Evolutionary conservation across 768 basidiomycete genomes (phyloP).

Genomic region (Candolleomyces eurysporus): DNA sequence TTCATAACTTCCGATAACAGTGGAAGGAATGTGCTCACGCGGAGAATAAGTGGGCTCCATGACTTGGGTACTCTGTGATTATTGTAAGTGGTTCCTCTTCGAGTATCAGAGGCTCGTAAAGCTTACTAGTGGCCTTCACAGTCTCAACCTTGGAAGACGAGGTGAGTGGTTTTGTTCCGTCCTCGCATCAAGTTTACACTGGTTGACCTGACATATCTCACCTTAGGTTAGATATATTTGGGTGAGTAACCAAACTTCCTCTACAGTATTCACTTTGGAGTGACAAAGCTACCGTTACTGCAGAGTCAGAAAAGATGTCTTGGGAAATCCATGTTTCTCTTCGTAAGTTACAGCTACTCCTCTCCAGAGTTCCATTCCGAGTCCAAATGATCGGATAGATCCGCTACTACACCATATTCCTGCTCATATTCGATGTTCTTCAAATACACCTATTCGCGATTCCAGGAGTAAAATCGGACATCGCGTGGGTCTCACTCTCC

Average conservation of each 20-base stretch:
- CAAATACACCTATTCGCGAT: slow-evolving; percentile 43
- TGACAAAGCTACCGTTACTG: neutral
- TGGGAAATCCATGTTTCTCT: neutral
- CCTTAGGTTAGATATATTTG: neutral
- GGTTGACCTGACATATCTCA: neutral
- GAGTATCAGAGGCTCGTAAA: neutral
- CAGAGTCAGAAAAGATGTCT: neutral
- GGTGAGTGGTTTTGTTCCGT: neutral
- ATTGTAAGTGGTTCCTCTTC: slow-evolving; percentile 16
- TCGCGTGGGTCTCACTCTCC: neutral
- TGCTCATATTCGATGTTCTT: slow-evolving; percentile 41
- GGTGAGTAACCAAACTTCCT: neutral
- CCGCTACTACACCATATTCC: slow-evolving; percentile 45
- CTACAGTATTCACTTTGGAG: neutral
- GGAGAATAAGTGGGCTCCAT: neutral
- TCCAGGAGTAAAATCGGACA: slow-evolving; percentile 28
- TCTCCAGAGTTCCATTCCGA: neutral
- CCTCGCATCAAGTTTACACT: neutral
- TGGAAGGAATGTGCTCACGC: neutral
- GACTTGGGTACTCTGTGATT: slow-evolving; percentile 23
- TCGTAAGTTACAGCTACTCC: neutral
- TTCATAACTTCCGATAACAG: neutral
- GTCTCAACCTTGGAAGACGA: neutral
- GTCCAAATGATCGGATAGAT: slow-evolving; percentile 25
- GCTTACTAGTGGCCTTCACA: neutral